Conservation (phyloP, 2,329 filamentous ascomycete species). For the Fusarium sp. region DNA sequence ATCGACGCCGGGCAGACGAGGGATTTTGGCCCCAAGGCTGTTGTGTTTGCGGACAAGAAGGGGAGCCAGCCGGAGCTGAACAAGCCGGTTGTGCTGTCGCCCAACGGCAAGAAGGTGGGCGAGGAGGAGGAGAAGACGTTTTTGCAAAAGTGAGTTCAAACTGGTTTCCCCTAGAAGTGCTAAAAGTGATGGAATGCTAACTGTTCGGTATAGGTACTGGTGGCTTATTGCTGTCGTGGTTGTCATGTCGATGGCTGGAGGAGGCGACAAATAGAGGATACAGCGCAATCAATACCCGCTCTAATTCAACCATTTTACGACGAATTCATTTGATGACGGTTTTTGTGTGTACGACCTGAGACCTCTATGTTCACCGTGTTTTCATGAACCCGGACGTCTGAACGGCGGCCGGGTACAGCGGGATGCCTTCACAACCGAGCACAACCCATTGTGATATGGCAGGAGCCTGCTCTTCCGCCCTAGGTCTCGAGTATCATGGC, state of each 20-base stretch:
- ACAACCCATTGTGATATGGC: not conserved
- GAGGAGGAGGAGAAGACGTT: conserved; percentile 71
- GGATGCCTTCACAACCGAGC: not conserved
- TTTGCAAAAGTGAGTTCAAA: conserved; percentile 71
- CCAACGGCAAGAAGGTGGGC: conserved; percentile 69
- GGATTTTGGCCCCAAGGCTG: conserved; percentile 72
- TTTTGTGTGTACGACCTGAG: not conserved
- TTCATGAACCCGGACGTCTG: not conserved
- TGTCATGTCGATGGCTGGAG: conserved; percentile 65
- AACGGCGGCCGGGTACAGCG: not conserved
- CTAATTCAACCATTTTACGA: conserved; percentile 3
- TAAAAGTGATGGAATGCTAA: conserved; percentile 48
- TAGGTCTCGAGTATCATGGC: not conserved
- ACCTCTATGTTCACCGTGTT: not conserved
- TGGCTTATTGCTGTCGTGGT: conserved; percentile 69
- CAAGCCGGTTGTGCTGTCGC: conserved; percentile 70
- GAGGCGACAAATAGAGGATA: conserved; percentile 63
- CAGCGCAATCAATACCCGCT: not conserved
- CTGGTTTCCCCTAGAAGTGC: too few relatives aligned
- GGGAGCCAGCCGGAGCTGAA: conserved; percentile 72
- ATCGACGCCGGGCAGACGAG: conserved; percentile 74
- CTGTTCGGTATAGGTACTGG: conserved; percentile 67
- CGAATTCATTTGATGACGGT: not conserved
- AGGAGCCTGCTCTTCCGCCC: not conserved
- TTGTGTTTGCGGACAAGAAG: conserved; percentile 59